A percentile compares a stretch with the other conserved stretches of the same genome.
Evolutionary conservation across 805 yeast genomes (phyloP).

Genomic region (Candida sakaeoensis): DNA sequence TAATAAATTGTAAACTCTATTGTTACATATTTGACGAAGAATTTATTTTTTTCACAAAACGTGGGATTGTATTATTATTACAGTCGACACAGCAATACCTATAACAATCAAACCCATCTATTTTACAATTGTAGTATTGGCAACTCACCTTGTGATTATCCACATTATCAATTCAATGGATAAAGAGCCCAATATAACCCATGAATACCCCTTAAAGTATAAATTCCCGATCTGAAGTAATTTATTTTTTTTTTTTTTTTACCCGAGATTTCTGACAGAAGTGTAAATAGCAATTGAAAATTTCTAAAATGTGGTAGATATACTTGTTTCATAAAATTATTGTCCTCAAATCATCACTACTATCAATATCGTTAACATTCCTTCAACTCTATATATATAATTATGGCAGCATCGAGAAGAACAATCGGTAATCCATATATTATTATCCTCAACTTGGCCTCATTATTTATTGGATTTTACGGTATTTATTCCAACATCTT

Average conservation of each 20-base stretch:
- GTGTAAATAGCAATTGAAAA: background rate
- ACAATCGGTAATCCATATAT: slow-evolving; percentile 29
- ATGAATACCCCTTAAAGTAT: background rate
- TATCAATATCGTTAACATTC: too few relatives aligned
- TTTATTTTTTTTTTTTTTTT: too few relatives aligned
- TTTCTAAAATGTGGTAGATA: background rate
- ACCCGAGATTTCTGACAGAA: background rate
- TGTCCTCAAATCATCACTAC: too few relatives aligned
- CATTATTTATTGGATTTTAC: slow-evolving; percentile 25
- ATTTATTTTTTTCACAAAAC: background rate
- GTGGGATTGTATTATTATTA: background rate
- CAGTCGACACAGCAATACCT: background rate
- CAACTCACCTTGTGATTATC: too few relatives aligned
- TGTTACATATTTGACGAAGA: background rate
- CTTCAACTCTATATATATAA: too few relatives aligned
- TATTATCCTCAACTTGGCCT: slow-evolving; percentile 20
- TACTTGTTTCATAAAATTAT: background rate
- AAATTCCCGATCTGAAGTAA: background rate
- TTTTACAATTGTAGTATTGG: too few relatives aligned
- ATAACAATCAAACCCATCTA: too few relatives aligned
- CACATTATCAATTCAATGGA: too few relatives aligned
- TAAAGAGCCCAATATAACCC: background rate
- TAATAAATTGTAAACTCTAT: background rate
- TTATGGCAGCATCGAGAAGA: slow-evolving; percentile 11
- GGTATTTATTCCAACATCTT: slow-evolving; percentile 22